Percentiles rank a stretch among this genome's conserved stretches.
Evolutionary conservation across 495 filamentous ascomycete species (phyloP).

Genomic region (Penicillium soppii): DNA sequence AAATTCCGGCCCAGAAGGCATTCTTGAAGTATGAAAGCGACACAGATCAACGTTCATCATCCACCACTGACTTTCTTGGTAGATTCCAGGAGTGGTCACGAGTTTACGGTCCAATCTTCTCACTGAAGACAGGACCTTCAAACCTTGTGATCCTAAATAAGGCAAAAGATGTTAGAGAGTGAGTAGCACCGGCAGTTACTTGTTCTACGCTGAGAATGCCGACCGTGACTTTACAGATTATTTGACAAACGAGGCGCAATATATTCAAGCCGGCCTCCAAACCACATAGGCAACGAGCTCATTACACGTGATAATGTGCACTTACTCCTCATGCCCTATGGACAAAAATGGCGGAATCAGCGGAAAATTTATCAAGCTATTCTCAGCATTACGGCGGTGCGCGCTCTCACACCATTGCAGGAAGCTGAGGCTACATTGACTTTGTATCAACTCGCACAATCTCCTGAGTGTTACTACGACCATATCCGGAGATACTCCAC

Average conservation of each 20-base stretch:
- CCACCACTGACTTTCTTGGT: neutral
- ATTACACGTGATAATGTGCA: slow-evolving; percentile 14
- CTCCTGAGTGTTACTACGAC: slow-evolving; percentile 15
- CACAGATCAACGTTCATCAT: neutral
- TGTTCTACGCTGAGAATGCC: neutral
- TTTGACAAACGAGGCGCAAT: slow-evolving; percentile 18
- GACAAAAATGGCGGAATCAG: slow-evolving; percentile 16
- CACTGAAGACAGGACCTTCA: neutral
- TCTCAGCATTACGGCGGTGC: slow-evolving; percentile 14
- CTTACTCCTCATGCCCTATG: slow-evolving; percentile 18
- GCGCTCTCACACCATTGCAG: slow-evolving; percentile 12
- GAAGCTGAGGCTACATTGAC: slow-evolving; percentile 22
- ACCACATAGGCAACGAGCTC: slow-evolving; percentile 8
- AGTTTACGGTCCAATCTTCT: neutral
- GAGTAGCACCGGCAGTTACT: neutral
- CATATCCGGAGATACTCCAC: slow-evolving; percentile 22
- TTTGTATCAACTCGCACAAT: slow-evolving; percentile 14
- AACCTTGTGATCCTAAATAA: neutral
- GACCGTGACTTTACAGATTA: neutral
- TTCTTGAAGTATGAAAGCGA: neutral
- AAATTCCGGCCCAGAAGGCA: neutral
- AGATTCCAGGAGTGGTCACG: neutral
- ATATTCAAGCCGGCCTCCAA: slow-evolving; percentile 18
- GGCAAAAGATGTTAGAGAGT: neutral
- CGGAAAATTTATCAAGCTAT: slow-evolving; percentile 15